These are phyloP conservation scores for Scheffersomyces lignosus DNA, from an alignment of 805 yeast genomes.

Conservation along the genomic window DNA sequence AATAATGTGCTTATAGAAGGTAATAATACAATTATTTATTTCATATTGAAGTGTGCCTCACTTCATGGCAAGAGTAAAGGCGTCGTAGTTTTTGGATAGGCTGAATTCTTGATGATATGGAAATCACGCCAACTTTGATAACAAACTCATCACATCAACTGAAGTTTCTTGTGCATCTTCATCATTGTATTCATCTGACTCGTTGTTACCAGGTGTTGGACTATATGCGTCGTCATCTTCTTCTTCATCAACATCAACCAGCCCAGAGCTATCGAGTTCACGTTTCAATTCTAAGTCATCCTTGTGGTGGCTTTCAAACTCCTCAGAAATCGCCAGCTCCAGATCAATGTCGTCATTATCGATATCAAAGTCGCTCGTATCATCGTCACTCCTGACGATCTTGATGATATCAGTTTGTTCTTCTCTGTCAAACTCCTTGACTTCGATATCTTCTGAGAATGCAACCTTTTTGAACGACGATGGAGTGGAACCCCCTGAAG, in stretches of 20 bases:
- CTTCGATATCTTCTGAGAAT: slow-evolving; percentile 41
- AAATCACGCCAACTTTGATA: slow-evolving; percentile 30
- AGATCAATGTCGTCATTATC: slow-evolving; percentile 14
- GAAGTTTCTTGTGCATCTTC: slow-evolving; percentile 1
- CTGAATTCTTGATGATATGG: too few species aligned
- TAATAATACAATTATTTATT: background rate
- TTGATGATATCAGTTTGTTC: slow-evolving; percentile 26
- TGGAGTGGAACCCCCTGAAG: slow-evolving; percentile 26
- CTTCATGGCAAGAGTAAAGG: background rate
- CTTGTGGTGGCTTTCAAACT: slow-evolving; percentile 27
- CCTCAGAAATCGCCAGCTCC: slow-evolving; percentile 8
- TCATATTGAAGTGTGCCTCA: too few species aligned
- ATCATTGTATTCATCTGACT: too few species aligned
- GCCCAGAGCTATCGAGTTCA: slow-evolving; percentile 17
- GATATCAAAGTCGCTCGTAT: slow-evolving; percentile 11
- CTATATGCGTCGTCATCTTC: slow-evolving; percentile 4
- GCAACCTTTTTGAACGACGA: slow-evolving; percentile 35
- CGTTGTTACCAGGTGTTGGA: background rate
- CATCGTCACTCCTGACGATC: slow-evolving; percentile 20
- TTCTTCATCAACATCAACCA: slow-evolving; percentile 4
- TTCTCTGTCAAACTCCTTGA: slow-evolving; percentile 42
- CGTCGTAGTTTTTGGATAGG: too few species aligned
- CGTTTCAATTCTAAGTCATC: slow-evolving; percentile 34
- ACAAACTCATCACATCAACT: slow-evolving; percentile 30
- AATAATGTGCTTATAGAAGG: too few species aligned